A percentile compares a stretch with the other conserved stretches of the same genome.
Evolutionary conservation across 2,329 filamentous ascomycete genomes (phyloP).

Genomic region (Paecilomyces sp.): DNA sequence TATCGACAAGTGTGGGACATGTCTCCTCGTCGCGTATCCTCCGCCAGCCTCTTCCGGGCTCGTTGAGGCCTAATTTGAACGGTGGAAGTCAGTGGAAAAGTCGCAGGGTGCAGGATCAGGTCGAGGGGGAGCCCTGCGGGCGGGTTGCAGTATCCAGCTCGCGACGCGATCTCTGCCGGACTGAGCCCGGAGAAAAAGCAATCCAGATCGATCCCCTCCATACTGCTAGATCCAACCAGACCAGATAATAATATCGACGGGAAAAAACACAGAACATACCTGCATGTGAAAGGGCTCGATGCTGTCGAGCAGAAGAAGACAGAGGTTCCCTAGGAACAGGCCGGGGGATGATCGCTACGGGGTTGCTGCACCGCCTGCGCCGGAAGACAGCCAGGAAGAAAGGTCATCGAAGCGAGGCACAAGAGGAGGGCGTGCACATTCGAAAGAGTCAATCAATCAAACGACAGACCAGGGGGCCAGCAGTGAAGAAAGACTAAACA

Average conservation of each 20-base stretch:
- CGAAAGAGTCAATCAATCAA: neutral
- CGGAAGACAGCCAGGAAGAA: slow-evolving; percentile 21
- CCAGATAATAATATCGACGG: neutral
- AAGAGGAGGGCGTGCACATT: slow-evolving; percentile 7
- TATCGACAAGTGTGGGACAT: slow-evolving; percentile 59
- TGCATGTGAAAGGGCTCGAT: slow-evolving; percentile 30
- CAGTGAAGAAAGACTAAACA: slow-evolving; percentile 11
- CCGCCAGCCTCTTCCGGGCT: slow-evolving; percentile 33
- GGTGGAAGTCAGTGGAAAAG: neutral
- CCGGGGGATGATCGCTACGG: slow-evolving; percentile 13
- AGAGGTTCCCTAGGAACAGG: slow-evolving; percentile 15
- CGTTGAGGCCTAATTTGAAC: slow-evolving; percentile 29
- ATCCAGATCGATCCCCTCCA: neutral
- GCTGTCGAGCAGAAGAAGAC: slow-evolving; percentile 18
- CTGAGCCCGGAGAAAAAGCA: neutral
- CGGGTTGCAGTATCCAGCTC: neutral
- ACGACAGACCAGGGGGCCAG: slow-evolving; percentile 5
- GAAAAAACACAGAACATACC: slow-evolving; percentile 18
- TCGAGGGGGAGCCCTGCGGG: neutral
- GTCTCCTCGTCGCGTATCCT: slow-evolving; percentile 47
- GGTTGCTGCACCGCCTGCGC: slow-evolving; percentile 31
- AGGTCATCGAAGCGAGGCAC: slow-evolving; percentile 36
- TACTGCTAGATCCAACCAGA: neutral
- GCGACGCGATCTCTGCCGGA: slow-evolving; percentile 1
- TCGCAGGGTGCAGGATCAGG: neutral